A percentile compares a stretch with the other conserved stretches of the same genome.
Conservation (phyloP, 192 early-diverging fungal genomes). For the Backusella westeae region DNA sequence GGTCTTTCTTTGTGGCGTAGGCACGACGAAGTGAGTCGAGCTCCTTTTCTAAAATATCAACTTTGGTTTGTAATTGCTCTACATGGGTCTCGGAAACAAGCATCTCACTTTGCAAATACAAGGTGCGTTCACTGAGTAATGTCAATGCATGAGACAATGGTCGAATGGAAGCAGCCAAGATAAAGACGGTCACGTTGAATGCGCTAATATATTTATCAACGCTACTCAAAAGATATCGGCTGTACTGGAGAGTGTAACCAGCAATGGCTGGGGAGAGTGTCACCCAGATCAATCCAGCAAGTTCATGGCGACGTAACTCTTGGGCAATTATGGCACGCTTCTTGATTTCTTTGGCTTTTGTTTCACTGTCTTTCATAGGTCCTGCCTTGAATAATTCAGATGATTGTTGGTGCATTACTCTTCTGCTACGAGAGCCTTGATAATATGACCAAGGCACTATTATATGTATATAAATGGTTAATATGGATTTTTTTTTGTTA, state of each 20-base stretch:
- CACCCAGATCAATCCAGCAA: constrained; percentile 46
- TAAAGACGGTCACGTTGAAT: constrained; percentile 57
- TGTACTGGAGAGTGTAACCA: constrained; percentile 53
- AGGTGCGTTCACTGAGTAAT: constrained; percentile 47
- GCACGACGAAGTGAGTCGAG: constrained; percentile 44
- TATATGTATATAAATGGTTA: not conserved
- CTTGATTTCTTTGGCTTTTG: constrained; percentile 1
- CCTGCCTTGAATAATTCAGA: constrained; percentile 12
- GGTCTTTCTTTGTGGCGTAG: constrained; percentile 54
- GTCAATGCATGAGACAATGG: constrained; percentile 50
- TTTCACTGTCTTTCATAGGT: not conserved
- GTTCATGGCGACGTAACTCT: constrained; percentile 50
- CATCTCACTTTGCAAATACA: constrained; percentile 53
- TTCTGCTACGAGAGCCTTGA: constrained; percentile 48
- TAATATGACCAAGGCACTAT: constrained; percentile 61
- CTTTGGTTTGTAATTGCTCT: constrained; percentile 40
- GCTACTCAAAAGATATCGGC: constrained; percentile 47
- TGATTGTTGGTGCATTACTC: constrained; percentile 36
- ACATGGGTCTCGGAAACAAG: constrained; percentile 50
- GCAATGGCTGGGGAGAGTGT: constrained; percentile 52
- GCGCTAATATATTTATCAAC: constrained; percentile 54
- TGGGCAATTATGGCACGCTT: constrained; percentile 31
- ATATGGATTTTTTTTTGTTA: not conserved
- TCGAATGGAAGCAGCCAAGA: constrained; percentile 52
- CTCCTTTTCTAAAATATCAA: constrained; percentile 52